Conservation (phyloP, 257 asterid species). For the Solanum habrochaites region DNA sequence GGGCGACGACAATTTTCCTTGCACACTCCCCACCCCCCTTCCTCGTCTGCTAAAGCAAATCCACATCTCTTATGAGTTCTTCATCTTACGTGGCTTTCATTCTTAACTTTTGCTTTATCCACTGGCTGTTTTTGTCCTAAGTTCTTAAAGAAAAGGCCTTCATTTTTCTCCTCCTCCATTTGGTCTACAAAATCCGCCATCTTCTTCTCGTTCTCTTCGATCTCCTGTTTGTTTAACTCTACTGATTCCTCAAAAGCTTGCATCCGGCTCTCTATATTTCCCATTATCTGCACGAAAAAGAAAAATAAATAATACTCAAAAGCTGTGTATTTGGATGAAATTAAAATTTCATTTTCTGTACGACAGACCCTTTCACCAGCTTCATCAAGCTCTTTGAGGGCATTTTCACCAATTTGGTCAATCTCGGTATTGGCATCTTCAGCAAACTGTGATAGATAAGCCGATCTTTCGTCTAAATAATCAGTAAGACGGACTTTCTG, state of each 20-base stretch:
- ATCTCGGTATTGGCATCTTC: slow-evolving; percentile 87
- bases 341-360: neutral
- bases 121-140: slow-evolving; percentile 35
- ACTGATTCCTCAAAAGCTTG: slow-evolving; percentile 79
- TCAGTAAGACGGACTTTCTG: slow-evolving; percentile 74
- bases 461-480: slow-evolving; percentile 78
- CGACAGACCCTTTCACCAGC: slow-evolving; percentile 62
- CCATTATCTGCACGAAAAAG: slow-evolving; percentile 69
- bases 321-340: neutral
- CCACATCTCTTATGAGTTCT: no score
- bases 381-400: slow-evolving; percentile 73
- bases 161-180: slow-evolving; percentile 55
- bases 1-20: no score
- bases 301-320: neutral
- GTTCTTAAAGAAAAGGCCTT: slow-evolving; percentile 77
- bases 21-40: no score
- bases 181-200: slow-evolving; percentile 51
- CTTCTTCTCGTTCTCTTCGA: slow-evolving; percentile 49
- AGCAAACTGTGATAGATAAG: slow-evolving; percentile 61
- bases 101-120: slow-evolving; percentile 46
- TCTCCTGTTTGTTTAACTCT: slow-evolving; percentile 58
- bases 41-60: no score
- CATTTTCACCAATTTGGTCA: slow-evolving; percentile 79
- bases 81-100: slow-evolving; percentile 53
- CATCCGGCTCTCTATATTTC: slow-evolving; percentile 65